Conservation (phyloP, 352 stramenopile genomes). For the Globisporangium perplexum region DNA sequence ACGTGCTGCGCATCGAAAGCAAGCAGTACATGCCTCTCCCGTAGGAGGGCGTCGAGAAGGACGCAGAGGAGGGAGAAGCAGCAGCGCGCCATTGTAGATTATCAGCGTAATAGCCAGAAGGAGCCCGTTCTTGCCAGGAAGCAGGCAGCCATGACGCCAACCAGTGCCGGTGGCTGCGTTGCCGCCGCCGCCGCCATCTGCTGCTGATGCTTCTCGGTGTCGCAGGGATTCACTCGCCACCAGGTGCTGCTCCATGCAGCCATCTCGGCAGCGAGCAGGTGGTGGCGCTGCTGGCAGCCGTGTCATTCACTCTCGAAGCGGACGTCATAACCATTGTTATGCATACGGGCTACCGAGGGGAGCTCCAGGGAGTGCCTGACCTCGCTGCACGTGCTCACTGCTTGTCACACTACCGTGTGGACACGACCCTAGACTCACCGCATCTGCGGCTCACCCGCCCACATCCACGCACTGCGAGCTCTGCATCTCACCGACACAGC, state of each 20-base stretch:
- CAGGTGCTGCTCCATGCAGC: too few relatives aligned
- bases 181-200: not conserved
- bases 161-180: not conserved
- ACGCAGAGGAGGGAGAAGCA: not conserved
- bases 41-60: not conserved
- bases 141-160: not conserved
- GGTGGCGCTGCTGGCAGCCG: not conserved
- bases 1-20: constrained; percentile 53
- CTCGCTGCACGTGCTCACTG: too few relatives aligned
- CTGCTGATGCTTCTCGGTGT: not conserved
- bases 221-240: not conserved
- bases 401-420: too few relatives aligned
- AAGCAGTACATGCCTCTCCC: constrained; percentile 65
- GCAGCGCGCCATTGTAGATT: constrained; percentile 1
- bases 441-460: too few relatives aligned
- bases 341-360: too few relatives aligned
- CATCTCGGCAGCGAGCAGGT: not conserved
- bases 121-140: not conserved
- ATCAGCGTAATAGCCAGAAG: not conserved
- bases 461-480: too few relatives aligned
- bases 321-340: too few relatives aligned
- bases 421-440: too few relatives aligned
- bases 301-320: not conserved
- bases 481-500: too few relatives aligned
- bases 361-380: too few relatives aligned